Conservation (phyloP, 2,329 filamentous ascomycete species). For the Akanthomyces muscarius region DNA sequence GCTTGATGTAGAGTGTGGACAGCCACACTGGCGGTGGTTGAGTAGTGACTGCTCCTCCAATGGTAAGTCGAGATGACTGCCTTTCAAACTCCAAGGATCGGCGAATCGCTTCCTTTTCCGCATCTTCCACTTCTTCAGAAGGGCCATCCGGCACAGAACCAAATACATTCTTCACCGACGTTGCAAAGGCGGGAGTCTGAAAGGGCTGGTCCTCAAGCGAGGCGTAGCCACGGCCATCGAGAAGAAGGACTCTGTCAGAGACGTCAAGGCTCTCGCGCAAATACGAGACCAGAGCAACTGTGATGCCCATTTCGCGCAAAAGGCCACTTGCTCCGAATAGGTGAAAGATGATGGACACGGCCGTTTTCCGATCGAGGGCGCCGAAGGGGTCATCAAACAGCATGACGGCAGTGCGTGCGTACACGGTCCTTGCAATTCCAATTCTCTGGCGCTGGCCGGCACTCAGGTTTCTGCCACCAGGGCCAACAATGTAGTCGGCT, state of each 20-base stretch:
- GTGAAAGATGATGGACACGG: conserved; percentile 12
- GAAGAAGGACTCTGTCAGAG: conserved; percentile 9
- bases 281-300: conserved; percentile 2
- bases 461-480: conserved; percentile 4
- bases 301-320: conserved; percentile 11
- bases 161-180: not conserved
- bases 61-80: not conserved
- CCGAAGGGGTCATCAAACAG: conserved; percentile 14
- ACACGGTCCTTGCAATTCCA: conserved; percentile 10
- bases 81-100: conserved; percentile 8
- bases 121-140: conserved; percentile 11
- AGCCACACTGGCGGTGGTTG: not conserved
- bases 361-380: conserved; percentile 7
- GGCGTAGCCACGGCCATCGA: conserved; percentile 8
- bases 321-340: conserved; percentile 10
- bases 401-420: conserved; percentile 11
- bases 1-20: conserved; percentile 1
- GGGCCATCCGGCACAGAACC: not conserved
- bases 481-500: conserved; percentile 5
- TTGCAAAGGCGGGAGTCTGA: conserved; percentile 6
- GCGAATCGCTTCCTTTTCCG: conserved; percentile 5
- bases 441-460: conserved; percentile 7
- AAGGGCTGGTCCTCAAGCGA: conserved; percentile 9
- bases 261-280: conserved; percentile 13
- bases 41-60: not conserved